phyloP scores from a whole-genome alignment of 306 rosid species.

The Quercus alba region DNA sequence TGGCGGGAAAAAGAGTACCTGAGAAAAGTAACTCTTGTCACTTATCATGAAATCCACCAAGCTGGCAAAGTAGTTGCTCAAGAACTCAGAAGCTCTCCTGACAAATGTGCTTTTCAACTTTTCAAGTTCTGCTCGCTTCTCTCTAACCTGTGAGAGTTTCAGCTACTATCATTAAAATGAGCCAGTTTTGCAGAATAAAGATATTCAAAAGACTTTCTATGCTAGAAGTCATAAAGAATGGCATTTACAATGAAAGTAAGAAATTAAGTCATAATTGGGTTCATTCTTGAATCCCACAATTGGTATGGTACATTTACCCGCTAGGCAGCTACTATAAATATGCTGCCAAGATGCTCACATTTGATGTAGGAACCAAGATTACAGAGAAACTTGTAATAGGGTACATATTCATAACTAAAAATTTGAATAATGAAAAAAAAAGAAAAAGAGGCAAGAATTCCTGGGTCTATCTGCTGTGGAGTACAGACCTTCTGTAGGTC shows the following conservation, averaged over 20 bases:
- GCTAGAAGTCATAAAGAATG: neutral
- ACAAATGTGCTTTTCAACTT: slow-evolving; percentile 77
- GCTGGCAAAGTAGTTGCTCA: slow-evolving; percentile 73
- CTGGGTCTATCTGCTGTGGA: neutral
- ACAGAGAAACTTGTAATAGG: neutral
- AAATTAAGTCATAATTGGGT: neutral
- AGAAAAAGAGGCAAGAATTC: neutral
- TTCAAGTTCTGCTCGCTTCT: slow-evolving; percentile 87
- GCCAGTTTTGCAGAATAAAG: neutral
- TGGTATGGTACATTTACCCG: neutral
- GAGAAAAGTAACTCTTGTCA: slow-evolving; percentile 89
- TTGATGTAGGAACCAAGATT: neutral
- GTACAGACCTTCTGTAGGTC: neutral
- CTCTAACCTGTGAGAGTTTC: slow-evolving; percentile 70
- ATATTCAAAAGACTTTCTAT: neutral
- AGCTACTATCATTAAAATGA: slow-evolving; percentile 12
- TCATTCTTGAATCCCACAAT: neutral
- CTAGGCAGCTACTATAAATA: neutral
- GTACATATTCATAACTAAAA: neutral
- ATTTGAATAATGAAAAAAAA: neutral
- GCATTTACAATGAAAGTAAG: no score
- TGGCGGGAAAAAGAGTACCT: slow-evolving; percentile 44
- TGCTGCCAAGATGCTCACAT: neutral
- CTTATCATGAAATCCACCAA: slow-evolving; percentile 86
- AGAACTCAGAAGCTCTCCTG: slow-evolving; percentile 73